Evolutionary conservation across 2,329 filamentous ascomycete genomes (phyloP).

Genomic region (Lasiodiplodia theobromae): DNA sequence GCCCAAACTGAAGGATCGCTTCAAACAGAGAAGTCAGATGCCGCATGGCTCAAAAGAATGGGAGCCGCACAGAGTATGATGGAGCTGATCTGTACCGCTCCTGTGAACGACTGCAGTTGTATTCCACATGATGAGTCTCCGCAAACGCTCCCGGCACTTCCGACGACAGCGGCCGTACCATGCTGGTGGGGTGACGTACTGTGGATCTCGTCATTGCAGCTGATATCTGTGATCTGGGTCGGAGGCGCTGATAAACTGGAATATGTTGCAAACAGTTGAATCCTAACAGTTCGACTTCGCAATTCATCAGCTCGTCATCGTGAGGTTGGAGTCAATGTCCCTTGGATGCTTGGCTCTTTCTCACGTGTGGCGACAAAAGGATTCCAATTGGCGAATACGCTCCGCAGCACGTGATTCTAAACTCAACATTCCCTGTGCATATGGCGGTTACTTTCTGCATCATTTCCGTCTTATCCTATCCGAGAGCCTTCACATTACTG

Average conservation of each 20-base stretch:
- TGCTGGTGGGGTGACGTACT: conserved; percentile 17
- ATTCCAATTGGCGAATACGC: neutral
- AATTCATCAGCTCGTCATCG: neutral
- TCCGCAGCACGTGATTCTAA: neutral
- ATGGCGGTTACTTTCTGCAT: neutral
- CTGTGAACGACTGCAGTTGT: neutral
- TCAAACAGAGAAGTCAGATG: conserved; percentile 18
- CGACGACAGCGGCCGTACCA: conserved; percentile 3
- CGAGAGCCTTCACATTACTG: neutral
- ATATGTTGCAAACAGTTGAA: neutral
- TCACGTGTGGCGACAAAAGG: neutral
- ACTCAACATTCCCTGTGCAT: neutral
- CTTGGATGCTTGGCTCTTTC: neutral
- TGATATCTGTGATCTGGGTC: neutral
- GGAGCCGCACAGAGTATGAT: conserved; percentile 10
- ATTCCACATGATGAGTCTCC: conserved; percentile 8
- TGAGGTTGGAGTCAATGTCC: neutral
- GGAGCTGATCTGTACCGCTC: neutral
- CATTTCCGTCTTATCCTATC: neutral
- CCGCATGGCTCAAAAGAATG: neutral
- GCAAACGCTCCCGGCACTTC: conserved; percentile 1
- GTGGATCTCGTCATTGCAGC: conserved; percentile 10
- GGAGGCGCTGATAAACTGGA: neutral
- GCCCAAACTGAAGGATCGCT: conserved; percentile 5
- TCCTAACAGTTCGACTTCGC: neutral